These are phyloP conservation scores for Elsinoe necatrix DNA, from an alignment of 2,329 filamentous ascomycete genomes.

Conservation along the genomic window DNA sequence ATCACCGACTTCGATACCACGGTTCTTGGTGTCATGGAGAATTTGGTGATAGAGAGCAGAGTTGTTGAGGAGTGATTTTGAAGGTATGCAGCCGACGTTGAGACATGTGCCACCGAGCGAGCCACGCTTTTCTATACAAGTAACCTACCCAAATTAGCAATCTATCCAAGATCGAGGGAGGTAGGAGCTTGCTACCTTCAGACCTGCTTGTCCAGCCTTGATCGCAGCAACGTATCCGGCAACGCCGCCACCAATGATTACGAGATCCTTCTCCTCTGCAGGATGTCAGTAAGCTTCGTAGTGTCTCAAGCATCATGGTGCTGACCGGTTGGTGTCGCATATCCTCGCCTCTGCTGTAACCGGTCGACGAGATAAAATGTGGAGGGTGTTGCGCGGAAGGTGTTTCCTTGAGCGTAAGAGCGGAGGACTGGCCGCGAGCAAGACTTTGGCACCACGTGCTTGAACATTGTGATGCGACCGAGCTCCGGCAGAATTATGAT, in stretches of 20 bases:
- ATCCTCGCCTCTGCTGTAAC: constrained; percentile 48
- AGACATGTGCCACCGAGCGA: constrained; percentile 91
- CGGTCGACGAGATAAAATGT: constrained; percentile 42
- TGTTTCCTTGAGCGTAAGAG: constrained; percentile 18
- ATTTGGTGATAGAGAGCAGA: constrained; percentile 97
- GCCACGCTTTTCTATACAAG: constrained; percentile 98
- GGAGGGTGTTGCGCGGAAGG: constrained; percentile 26
- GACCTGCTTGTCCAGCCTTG: constrained; percentile 93
- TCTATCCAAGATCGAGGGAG: not conserved
- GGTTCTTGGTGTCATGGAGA: constrained; percentile 91
- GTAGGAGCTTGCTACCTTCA: constrained; percentile 59
- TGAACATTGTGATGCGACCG: constrained; percentile 19
- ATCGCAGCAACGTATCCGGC: constrained; percentile 98
- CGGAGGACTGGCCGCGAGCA: constrained; percentile 20
- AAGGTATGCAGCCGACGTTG: constrained; percentile 98
- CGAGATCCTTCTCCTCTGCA: constrained; percentile 85
- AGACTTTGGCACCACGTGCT: constrained; percentile 19
- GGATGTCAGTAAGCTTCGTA: constrained; percentile 26
- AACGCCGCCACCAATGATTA: constrained; percentile 96
- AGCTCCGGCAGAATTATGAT: not conserved
- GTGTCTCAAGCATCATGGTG: constrained; percentile 21
- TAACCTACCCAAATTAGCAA: constrained; percentile 50
- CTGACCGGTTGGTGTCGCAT: constrained; percentile 47
- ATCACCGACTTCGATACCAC: constrained; percentile 94
- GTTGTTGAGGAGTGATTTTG: constrained; percentile 99